Evolutionary conservation across 345 rosid species (phyloP).

Genomic region (Citrus reticulata): DNA sequence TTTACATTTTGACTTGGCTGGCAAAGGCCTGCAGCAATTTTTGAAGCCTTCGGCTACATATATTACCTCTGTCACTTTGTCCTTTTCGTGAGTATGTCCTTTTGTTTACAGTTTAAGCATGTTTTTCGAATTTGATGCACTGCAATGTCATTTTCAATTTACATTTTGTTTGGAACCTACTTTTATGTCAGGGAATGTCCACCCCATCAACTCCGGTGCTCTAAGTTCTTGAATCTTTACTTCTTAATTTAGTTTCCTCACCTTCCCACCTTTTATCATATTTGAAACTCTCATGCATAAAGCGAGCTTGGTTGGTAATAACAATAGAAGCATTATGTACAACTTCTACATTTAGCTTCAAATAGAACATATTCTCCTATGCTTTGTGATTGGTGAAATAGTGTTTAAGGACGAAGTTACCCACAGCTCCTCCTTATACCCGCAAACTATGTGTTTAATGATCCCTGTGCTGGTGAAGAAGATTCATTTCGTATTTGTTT

Average conservation of each 20-base stretch:
- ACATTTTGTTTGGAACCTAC: background rate
- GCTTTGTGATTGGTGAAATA: background rate
- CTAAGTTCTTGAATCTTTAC: background rate
- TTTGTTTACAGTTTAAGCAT: background rate
- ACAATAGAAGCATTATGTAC: background rate
- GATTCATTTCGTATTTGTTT: background rate
- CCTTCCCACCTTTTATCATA: background rate
- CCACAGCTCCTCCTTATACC: background rate
- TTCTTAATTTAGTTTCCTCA: too few species aligned
- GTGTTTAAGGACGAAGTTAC: background rate
- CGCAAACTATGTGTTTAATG: background rate
- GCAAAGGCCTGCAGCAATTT: slow-evolving; percentile 9
- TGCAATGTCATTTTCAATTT: slow-evolving; percentile 9
- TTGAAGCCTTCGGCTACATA: background rate
- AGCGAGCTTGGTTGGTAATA: background rate
- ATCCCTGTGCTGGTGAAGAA: background rate
- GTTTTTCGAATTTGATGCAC: background rate
- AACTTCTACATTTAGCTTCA: background rate
- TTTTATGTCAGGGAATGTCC: background rate
- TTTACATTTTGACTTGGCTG: background rate
- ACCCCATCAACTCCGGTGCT: too few species aligned
- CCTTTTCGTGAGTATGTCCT: background rate
- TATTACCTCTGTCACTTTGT: background rate
- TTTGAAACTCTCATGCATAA: background rate
- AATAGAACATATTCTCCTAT: background rate